Evolutionary conservation across 345 rosid genomes (phyloP).

Genomic region (Brassica rapa): DNA sequence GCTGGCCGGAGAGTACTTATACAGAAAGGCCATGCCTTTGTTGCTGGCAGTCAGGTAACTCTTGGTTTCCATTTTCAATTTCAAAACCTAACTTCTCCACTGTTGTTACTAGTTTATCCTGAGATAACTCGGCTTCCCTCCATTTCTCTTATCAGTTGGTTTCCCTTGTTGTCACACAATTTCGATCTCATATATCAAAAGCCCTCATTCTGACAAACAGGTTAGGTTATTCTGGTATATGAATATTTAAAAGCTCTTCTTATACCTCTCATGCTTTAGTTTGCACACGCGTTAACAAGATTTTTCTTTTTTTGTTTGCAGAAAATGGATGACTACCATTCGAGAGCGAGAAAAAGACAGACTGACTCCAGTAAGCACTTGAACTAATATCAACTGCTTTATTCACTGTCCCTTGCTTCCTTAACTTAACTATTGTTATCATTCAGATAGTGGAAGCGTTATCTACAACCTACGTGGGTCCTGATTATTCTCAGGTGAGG

Average conservation of each 20-base stretch:
- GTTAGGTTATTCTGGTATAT: conserved; percentile 51
- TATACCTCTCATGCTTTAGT: not conserved
- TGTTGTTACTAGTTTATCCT: not conserved
- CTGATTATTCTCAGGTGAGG: conserved; percentile 85
- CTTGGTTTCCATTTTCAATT: conserved; percentile 7
- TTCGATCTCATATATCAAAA: conserved; percentile 75
- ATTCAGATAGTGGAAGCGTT: conserved; percentile 82
- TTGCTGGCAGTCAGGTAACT: conserved; percentile 76
- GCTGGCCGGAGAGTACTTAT: conserved; percentile 72
- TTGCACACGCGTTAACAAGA: not conserved
- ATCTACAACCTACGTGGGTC: conserved; percentile 76
- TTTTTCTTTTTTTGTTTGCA: conserved; percentile 41
- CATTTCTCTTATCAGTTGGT: conserved; percentile 53
- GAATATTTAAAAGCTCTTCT: conserved; percentile 12
- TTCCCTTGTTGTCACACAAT: conserved; percentile 80
- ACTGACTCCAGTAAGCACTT: conserved; percentile 70
- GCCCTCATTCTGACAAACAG: conserved; percentile 73
- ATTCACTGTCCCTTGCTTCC: not conserved
- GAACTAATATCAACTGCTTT: not conserved
- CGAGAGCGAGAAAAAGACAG: conserved; percentile 89
- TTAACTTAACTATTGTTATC: conserved; percentile 4
- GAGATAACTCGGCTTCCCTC: not conserved
- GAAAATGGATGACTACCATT: conserved; percentile 82
- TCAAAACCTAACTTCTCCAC: conserved; percentile 13
- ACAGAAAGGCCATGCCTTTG: conserved; percentile 77